Percentiles rank a stretch among this genome's conserved stretches.
These are phyloP conservation scores for Termitomyces sp. DNA, from an alignment of 768 basidiomycete genomes.

Conservation along the genomic window DNA sequence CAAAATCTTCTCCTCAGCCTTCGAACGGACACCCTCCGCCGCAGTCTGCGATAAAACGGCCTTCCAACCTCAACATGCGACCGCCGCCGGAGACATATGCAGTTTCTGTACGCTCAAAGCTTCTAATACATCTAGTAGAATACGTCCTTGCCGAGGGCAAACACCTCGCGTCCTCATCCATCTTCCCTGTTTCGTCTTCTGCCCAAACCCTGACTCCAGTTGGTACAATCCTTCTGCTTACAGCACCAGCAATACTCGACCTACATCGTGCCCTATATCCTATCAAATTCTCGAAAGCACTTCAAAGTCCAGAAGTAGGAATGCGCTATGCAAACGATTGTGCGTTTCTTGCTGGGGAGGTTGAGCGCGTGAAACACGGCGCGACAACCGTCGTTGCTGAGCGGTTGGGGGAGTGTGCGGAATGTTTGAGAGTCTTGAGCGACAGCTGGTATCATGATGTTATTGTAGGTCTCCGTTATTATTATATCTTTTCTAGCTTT, in stretches of 20 bases:
- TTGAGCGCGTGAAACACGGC: slow-evolving; percentile 34
- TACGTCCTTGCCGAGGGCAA: slow-evolving; percentile 65
- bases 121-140: slow-evolving; percentile 52
- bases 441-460: slow-evolving; percentile 71
- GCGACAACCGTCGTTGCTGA: slow-evolving; percentile 31
- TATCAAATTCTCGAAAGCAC: slow-evolving; percentile 44
- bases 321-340: slow-evolving; percentile 87
- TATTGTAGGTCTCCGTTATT: slow-evolving; percentile 45
- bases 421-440: slow-evolving; percentile 49
- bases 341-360: slow-evolving; percentile 55
- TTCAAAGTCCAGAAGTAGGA: slow-evolving; percentile 47
- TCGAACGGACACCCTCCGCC: slow-evolving; percentile 7
- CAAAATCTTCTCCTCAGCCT: slow-evolving; percentile 11
- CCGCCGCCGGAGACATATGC: slow-evolving; percentile 46
- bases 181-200: slow-evolving; percentile 34
- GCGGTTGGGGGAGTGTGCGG: slow-evolving; percentile 47
- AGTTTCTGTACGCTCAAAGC: slow-evolving; percentile 55
- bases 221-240: slow-evolving; percentile 55
- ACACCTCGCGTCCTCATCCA: slow-evolving; percentile 53
- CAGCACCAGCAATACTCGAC: slow-evolving; percentile 67
- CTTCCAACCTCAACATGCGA: slow-evolving; percentile 19
- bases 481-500: background rate
- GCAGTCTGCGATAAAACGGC: slow-evolving; percentile 22
- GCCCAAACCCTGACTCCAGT: slow-evolving; percentile 29
- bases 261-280: slow-evolving; percentile 80